Conservation (phyloP, 208 protist species). For the Trypanosoma mega region DNA sequence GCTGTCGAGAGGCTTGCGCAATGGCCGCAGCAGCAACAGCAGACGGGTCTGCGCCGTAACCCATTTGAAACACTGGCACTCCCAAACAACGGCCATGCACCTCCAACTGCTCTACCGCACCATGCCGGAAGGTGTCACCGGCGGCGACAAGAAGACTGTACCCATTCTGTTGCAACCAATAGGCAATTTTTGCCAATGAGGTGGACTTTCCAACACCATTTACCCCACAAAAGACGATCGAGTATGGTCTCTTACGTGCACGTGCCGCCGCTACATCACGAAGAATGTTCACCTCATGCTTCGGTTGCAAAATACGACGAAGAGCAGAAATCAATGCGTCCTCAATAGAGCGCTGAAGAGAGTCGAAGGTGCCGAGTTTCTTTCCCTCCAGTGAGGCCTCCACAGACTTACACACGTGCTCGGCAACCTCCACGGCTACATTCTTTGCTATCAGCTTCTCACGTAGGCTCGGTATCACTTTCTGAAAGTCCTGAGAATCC, state of each 20-base stretch:
- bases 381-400: constrained; percentile 88
- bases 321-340: constrained; percentile 88
- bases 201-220: constrained; percentile 99
- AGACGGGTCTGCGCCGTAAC: constrained; percentile 97
- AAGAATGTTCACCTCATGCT: constrained; percentile 95
- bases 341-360: constrained; percentile 78
- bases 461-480: constrained; percentile 89
- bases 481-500: constrained; percentile 85
- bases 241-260: constrained; percentile 89
- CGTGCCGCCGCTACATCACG: constrained; percentile 80
- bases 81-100: constrained; percentile 94
- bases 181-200: constrained; percentile 97
- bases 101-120: constrained; percentile 99
- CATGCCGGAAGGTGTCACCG: constrained; percentile 99
- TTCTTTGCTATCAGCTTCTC: constrained; percentile 98
- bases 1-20: constrained; percentile 73
- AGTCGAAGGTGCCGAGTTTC: constrained; percentile 91
- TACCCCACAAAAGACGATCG: constrained; percentile 98
- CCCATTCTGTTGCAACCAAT: constrained; percentile 95
- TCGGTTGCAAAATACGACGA: constrained; percentile 96
- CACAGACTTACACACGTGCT: constrained; percentile 95
- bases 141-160: constrained; percentile 96
- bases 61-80: constrained; percentile 94
- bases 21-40: constrained; percentile 94
- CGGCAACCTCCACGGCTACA: constrained; percentile 96